A percentile compares a stretch with the other conserved stretches of the same genome.
phyloP scores from a whole-genome alignment of 371 early-diverging fungal species.

The Syncephalastrum sp. region DNA sequence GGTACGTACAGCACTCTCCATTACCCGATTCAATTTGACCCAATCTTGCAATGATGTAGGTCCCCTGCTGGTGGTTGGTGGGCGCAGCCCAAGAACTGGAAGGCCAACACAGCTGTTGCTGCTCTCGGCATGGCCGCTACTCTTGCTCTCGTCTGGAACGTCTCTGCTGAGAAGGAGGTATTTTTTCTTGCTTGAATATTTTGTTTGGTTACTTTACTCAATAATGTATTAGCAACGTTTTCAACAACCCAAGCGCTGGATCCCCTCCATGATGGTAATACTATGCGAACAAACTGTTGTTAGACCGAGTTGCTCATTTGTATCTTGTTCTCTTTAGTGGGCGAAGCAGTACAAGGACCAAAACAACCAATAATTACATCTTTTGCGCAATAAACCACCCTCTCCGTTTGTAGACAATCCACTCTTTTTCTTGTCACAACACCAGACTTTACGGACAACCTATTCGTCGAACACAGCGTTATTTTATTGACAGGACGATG shows the following conservation, averaged over 20 bases:
- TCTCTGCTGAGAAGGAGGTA: conserved; percentile 85
- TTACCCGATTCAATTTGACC: too few species aligned
- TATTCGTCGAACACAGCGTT: too few species aligned
- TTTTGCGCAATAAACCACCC: too few species aligned
- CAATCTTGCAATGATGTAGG: conserved; percentile 22
- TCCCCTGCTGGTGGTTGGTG: conserved; percentile 90
- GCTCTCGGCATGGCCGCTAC: conserved; percentile 64
- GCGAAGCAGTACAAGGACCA: conserved; percentile 72
- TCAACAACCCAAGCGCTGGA: conserved; percentile 75
- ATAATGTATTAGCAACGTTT: conserved; percentile 44
- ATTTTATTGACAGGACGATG: too few species aligned
- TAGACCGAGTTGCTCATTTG: not conserved
- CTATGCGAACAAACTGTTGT: not conserved
- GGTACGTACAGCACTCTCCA: conserved; percentile 26
- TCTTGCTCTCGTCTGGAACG: conserved; percentile 69
- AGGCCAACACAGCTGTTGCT: conserved; percentile 76
- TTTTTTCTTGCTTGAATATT: not conserved
- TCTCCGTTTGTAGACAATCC: too few species aligned
- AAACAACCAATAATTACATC: conserved; percentile 11
- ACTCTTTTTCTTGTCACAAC: too few species aligned
- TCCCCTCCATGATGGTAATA: conserved; percentile 77
- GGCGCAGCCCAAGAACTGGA: conserved; percentile 80
- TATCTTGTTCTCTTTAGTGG: conserved; percentile 49
- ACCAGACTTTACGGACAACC: too few species aligned
- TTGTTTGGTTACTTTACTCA: not conserved